These are phyloP conservation scores for Clavulina sp. DNA, from an alignment of 768 basidiomycete species.

Conservation along the genomic window DNA sequence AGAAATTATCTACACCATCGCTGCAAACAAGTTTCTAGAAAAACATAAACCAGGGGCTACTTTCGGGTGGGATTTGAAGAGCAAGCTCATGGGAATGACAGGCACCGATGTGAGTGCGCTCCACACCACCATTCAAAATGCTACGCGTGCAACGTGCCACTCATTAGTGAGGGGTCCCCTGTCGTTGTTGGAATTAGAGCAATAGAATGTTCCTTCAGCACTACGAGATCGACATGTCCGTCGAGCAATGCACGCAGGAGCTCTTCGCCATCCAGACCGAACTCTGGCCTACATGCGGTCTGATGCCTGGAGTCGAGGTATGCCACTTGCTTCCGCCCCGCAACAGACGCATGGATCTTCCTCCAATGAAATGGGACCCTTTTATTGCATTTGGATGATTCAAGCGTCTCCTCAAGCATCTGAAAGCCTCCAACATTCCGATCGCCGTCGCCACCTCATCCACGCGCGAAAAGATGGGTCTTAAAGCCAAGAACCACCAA, in stretches of 20 bases:
- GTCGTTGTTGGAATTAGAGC: not conserved
- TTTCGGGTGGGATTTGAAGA: not conserved
- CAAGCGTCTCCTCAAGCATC: not conserved
- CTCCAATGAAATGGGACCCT: not conserved
- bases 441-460: slow-evolving; percentile 1
- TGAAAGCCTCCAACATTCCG: not conserved
- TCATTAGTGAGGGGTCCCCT: too few relatives aligned
- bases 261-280: not conserved
- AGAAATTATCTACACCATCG: not conserved
- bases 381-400: too few relatives aligned
- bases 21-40: not conserved
- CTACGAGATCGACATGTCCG: not conserved
- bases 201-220: not conserved
- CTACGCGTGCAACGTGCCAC: not conserved
- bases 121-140: not conserved
- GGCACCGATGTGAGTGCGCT: not conserved
- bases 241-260: not conserved
- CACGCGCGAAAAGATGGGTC: not conserved
- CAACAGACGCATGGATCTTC: not conserved
- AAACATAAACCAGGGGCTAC: not conserved
- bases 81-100: not conserved
- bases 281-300: not conserved
- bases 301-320: not conserved
- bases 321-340: not conserved
- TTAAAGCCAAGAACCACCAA: not conserved